Base-by-base conservation (phyloP, 176 grass and related monocot species). In the Aegilops sharonensis region DNA sequence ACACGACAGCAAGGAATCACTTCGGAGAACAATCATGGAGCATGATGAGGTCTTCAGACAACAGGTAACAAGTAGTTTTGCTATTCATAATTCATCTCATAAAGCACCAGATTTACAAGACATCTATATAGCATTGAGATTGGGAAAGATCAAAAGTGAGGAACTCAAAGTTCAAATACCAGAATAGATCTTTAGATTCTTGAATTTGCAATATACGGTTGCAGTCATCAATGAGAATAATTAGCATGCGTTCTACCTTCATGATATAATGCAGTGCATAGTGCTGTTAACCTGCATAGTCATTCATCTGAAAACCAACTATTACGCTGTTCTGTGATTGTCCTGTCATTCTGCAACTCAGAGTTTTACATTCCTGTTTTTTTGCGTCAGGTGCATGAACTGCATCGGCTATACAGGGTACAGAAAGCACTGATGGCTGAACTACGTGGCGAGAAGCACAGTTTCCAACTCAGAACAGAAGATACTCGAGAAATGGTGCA, bases 31-130 rank as follows among this genome's bases (percentile, higher is more conserved):
- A 77, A 95, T 98, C 78, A 31, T 95, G 73, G 91, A 92, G 36
- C 93, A 95, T 69, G 90, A 98, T 59, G 82, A 93, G 43, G 80
- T 92, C 83, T 98, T 98, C 75, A 93, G 88, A 92, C 78, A 92
- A 50, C 93, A 95, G 95, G 95, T 98, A 87, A 75, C 71, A 47
- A 45, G 5, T 29, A 67, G 21, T 43, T 60, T 18, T 70, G 69
- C 3, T 20, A 61, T 71, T 60, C 13, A 30, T 90, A 8, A 40
- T 83, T 48, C 14, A 37, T 88, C n/a, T 76, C 64, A 11, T 74
- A 85, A 43, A 50, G 50, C 1, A 64, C 32, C 40, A 47, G 72
- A 78, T 70, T 48, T 40, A 83, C 27, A 12, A 80, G 18, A 79
- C 66, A 90, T 60, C 11, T 30, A 10, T 61, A 65, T 48, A 47